Evolutionary conservation across 805 yeast species (phyloP), one percentile per base, ranked within the genome.

Genomic region (Kodamaea restingae): DNA sequence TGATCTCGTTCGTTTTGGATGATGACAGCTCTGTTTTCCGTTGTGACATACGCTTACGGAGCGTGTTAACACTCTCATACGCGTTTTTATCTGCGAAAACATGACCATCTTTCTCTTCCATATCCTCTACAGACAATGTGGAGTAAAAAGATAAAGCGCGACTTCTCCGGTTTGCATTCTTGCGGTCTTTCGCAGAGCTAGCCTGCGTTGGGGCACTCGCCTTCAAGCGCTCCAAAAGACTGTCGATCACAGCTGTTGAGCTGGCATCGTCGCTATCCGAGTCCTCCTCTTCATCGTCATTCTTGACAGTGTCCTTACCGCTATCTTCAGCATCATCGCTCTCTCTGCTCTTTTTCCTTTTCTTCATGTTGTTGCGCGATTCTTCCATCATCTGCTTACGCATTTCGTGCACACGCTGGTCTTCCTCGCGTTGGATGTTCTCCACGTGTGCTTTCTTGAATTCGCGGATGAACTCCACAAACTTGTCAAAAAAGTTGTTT

Each of bases 391-490:
- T 42, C 38, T 51, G 57, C 46, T 65, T 65, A 40, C 70, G 54
- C 3, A 59, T 55, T 36, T 67, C 71, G 34, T 65, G 61, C 0
- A 60, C 61, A 27, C 63, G 71, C 46, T 80, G 80, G 50, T 90
- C 95, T 54, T 87, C 95, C 63, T 93, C 99, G 24, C 76, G 70
- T 49, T 76, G 80, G 30, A 82, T 56, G 52, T 95, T 93, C 49
- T 90, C 96, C 21, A 71, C 67, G 37, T 82, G 82, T 1, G 91
- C 96, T 52, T 76, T 81, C 56, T 83, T 79, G 63, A 84, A 95
- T 52, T 87, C 95, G 27, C 66, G 67, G 1, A 86, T 76, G 58
- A 93, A 93, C 38, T 78, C 76, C n/a, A 84, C 73, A 61, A 93
- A 84, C 57, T 87, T 86, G 44, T 67, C 71, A 55, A 91, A 87